Conservation (phyloP, 371 early-diverging fungal genomes). For the Mortierella sp. region DNA sequence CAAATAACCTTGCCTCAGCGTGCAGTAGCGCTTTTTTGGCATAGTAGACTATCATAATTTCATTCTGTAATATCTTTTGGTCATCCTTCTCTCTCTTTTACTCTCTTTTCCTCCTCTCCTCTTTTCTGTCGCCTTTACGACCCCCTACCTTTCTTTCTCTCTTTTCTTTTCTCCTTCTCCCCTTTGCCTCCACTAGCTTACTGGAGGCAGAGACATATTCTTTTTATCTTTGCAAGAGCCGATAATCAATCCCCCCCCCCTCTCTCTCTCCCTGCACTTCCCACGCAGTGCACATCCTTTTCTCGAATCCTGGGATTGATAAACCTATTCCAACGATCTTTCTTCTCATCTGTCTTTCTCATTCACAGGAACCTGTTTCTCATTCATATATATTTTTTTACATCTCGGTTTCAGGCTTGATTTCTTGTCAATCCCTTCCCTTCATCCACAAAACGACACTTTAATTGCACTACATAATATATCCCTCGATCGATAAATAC, state of each 20-base stretch:
- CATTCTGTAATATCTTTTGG: neutral
- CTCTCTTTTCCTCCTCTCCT: constrained; percentile 3
- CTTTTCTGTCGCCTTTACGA: neutral
- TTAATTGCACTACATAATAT: neutral
- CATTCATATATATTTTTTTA: neutral
- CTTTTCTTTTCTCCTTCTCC: neutral
- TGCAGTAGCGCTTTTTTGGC: neutral
- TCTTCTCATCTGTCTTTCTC: constrained; percentile 2
- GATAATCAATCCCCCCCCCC: constrained; percentile 20
- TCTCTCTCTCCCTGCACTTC: constrained; percentile 3
- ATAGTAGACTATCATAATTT: neutral
- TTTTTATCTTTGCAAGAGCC: neutral
- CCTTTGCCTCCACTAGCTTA: neutral
- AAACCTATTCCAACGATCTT: neutral
- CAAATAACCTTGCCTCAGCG: neutral
- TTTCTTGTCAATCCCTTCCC: neutral
- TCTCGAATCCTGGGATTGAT: neutral
- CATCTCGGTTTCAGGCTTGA: constrained; percentile 8
- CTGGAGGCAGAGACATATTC: neutral
- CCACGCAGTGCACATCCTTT: neutral
- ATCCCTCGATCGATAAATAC: constrained; percentile 5
- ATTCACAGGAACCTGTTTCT: neutral
- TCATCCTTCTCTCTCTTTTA: neutral
- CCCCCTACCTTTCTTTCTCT: constrained; percentile 1
- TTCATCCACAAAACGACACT: neutral